Evolutionary conservation across 192 early-diverging fungal species (phyloP).

Genomic region (Coemansia nantahalensis): DNA sequence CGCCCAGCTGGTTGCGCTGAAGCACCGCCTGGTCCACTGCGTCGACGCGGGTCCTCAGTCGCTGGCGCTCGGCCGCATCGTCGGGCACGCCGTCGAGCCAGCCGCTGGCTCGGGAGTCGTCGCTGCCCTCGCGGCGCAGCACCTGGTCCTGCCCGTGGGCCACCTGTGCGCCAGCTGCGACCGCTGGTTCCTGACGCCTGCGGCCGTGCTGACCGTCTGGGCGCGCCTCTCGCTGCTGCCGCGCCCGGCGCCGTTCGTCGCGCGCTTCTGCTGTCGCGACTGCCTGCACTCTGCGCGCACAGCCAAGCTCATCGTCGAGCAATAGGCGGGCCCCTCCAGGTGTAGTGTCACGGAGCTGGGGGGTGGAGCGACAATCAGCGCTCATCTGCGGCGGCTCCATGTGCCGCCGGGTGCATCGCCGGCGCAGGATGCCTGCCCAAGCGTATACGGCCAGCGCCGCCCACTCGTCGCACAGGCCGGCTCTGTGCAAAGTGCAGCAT

Average conservation of each 20-base stretch:
- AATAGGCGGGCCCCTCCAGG: no score
- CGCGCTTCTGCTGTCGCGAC: constrained; percentile 34
- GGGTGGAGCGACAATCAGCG: no score
- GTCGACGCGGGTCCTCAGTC: constrained; percentile 4
- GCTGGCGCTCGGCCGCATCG: constrained; percentile 33
- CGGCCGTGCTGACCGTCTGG: constrained; percentile 37
- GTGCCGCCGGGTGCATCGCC: no score
- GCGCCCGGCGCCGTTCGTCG: constrained; percentile 28
- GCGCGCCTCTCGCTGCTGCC: constrained; percentile 18
- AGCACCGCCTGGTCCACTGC: constrained; percentile 33
- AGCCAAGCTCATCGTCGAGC: constrained; percentile 6
- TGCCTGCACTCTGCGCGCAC: constrained; percentile 18
- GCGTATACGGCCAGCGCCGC: no score
- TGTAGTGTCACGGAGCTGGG: no score
- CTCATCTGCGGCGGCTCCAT: no score
- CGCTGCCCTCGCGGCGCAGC: constrained; percentile 25
- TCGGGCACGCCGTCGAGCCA: constrained; percentile 21
- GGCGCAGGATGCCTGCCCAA: no score
- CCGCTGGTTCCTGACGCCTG: constrained; percentile 29
- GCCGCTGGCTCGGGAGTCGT: constrained; percentile 7
- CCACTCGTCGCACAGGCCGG: no score
- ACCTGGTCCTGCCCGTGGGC: constrained; percentile 26
- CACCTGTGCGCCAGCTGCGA: constrained; percentile 38
- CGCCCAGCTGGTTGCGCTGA: constrained; percentile 14
- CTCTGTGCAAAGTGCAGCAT: no score